These are phyloP conservation scores for Lactarius quietus DNA, from an alignment of 768 basidiomycete species.

Conservation along the genomic window DNA sequence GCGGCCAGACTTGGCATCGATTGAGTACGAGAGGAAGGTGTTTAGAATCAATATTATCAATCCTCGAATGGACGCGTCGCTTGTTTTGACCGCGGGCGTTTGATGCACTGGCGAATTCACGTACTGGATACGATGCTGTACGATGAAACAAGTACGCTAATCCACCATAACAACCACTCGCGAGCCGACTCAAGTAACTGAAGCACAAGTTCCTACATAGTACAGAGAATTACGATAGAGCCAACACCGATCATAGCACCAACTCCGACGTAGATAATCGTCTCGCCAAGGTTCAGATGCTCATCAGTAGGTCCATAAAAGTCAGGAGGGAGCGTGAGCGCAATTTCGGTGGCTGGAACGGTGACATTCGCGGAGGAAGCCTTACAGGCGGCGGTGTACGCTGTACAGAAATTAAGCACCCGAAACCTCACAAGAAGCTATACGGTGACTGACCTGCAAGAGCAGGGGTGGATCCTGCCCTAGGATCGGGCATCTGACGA, in stretches of 20 bases:
- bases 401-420: conserved; percentile 34
- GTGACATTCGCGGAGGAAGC: conserved; percentile 35
- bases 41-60: not conserved
- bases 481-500: conserved; percentile 45
- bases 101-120: not conserved
- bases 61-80: not conserved
- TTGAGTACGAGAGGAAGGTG: not conserved
- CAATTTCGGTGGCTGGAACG: conserved; percentile 38
- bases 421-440: not conserved
- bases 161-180: conserved; percentile 3
- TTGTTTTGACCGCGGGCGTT: not conserved
- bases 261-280: conserved; percentile 43
- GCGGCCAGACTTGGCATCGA: conserved; percentile 11
- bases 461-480: conserved; percentile 57
- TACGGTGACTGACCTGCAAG: conserved; percentile 45
- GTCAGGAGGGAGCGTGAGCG: conserved; percentile 43
- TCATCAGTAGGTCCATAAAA: conserved; percentile 63
- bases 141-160: not conserved
- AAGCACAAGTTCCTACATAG: conserved; percentile 36
- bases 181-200: too few relatives aligned
- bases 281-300: conserved; percentile 43
- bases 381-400: conserved; percentile 51
- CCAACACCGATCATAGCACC: conserved; percentile 48
- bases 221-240: conserved; percentile 50
- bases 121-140: not conserved